phyloP scores from a whole-genome alignment of 805 yeast genomes.

The Vanderwaltozyma verrucispora region DNA sequence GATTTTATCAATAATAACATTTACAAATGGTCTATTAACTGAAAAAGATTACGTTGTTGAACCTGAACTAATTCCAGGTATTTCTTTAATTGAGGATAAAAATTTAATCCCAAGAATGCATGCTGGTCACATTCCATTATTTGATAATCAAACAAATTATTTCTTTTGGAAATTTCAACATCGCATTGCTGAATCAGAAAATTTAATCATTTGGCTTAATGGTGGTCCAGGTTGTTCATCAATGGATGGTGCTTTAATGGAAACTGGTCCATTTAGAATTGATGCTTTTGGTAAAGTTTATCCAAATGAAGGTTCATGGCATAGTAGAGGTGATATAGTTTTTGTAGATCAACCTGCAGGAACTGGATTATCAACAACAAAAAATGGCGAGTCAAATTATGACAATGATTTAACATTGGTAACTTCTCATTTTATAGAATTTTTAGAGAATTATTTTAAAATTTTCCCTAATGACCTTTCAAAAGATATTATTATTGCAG shows the following conservation, averaged over 20 bases:
- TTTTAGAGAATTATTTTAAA: slow-evolving; percentile 54
- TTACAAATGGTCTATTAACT: no score
- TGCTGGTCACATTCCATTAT: slow-evolving; percentile 57
- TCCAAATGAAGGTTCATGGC: slow-evolving; percentile 74
- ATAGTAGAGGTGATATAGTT: slow-evolving; percentile 61
- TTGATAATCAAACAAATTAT: slow-evolving; percentile 38
- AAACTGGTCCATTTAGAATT: slow-evolving; percentile 79
- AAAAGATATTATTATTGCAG: slow-evolving; percentile 70
- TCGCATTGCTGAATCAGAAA: slow-evolving; percentile 13
- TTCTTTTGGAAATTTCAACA: slow-evolving; percentile 65
- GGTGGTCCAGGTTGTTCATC: slow-evolving; percentile 99
- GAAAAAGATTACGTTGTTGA: slow-evolving; percentile 11
- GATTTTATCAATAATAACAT: no score
- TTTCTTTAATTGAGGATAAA: slow-evolving; percentile 11
- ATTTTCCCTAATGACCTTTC: slow-evolving; percentile 61
- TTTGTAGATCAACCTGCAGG: slow-evolving; percentile 94
- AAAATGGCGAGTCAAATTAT: slow-evolving; percentile 23
- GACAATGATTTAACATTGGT: slow-evolving; percentile 48
- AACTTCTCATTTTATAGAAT: slow-evolving; percentile 49
- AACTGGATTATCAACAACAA: slow-evolving; percentile 73
- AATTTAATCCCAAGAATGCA: slow-evolving; percentile 34
- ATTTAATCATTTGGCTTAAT: slow-evolving; percentile 76
- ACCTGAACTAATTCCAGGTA: slow-evolving; percentile 23
- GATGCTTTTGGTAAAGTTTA: slow-evolving; percentile 35
- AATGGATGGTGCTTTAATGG: slow-evolving; percentile 94